Evolutionary conservation across 306 rosid species (phyloP).

Genomic region (Comarum palustre): DNA sequence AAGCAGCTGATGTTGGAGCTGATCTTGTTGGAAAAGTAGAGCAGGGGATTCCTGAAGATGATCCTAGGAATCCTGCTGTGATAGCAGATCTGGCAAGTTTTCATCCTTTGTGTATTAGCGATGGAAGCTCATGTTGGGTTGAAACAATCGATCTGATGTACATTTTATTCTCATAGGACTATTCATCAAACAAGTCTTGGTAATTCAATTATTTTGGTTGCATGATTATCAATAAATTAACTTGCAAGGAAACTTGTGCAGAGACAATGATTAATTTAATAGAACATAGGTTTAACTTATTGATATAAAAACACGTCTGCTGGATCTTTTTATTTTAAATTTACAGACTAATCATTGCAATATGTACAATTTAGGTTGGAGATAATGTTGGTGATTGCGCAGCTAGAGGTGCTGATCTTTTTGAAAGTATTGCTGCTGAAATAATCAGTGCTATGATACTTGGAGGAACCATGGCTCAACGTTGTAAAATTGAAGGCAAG

Average conservation of each 20-base stretch:
- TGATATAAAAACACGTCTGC: not conserved
- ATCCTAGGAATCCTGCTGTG: constrained; percentile 97
- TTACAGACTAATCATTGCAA: constrained; percentile 16
- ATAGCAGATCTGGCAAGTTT: constrained; percentile 92
- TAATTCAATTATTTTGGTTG: not conserved
- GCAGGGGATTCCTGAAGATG: constrained; percentile 99
- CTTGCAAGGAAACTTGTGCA: not conserved
- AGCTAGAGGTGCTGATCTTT: constrained; percentile 99
- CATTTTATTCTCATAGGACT: not conserved
- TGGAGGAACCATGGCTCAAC: constrained; percentile 93
- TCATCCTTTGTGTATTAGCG: not conserved
- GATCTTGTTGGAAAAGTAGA: constrained; percentile 99
- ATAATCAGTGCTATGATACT: constrained; percentile 99
- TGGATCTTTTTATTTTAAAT: constrained; percentile 4
- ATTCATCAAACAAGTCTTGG: not conserved
- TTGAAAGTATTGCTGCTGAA: constrained; percentile 98
- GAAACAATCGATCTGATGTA: not conserved
- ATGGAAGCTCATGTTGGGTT: not conserved
- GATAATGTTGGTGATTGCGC: constrained; percentile 99
- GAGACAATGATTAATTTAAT: not conserved
- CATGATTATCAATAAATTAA: not conserved
- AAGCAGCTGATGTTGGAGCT: constrained; percentile 99
- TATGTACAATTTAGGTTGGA: constrained; percentile 64
- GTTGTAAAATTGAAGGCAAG: constrained; percentile 88
- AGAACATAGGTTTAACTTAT: not conserved